These are phyloP conservation scores for Phytophthora kernoviae DNA, from an alignment of 352 stramenopile genomes.

Conservation along the genomic window DNA sequence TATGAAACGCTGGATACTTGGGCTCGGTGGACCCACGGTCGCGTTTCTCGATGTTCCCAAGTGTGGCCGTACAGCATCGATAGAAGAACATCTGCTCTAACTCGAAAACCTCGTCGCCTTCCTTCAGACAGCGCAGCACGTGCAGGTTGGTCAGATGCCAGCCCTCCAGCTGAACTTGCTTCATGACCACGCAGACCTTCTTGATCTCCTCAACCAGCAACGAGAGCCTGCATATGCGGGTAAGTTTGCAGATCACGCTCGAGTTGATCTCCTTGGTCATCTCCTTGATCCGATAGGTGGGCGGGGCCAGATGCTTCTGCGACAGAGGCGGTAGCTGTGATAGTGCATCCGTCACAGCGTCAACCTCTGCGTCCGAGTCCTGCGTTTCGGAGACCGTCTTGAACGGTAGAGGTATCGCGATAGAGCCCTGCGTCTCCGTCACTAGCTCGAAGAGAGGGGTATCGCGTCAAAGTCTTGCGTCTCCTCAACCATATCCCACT, in stretches of 20 bases:
- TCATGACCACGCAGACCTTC: slow-evolving; percentile 15
- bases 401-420: no score
- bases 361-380: no score
- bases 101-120: slow-evolving; percentile 4
- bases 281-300: no score
- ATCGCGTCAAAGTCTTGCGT: no score
- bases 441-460: no score
- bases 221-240: slow-evolving; percentile 9
- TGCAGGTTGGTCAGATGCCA: slow-evolving; percentile 31
- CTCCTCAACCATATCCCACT: no score
- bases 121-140: slow-evolving; percentile 15
- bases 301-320: no score
- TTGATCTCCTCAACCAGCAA: slow-evolving; percentile 20
- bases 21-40: not conserved
- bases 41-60: slow-evolving; percentile 4
- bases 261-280: no score
- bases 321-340: no score
- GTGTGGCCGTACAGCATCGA: slow-evolving; percentile 15
- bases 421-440: no score
- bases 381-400: no score
- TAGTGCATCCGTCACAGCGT: no score
- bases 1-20: slow-evolving; percentile 13
- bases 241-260: slow-evolving; percentile 20
- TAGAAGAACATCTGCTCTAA: slow-evolving; percentile 12
- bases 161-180: slow-evolving; percentile 26